These are phyloP conservation scores for Penicillium sp. DNA, from an alignment of 2,329 filamentous ascomycete genomes.

Conservation along the genomic window DNA sequence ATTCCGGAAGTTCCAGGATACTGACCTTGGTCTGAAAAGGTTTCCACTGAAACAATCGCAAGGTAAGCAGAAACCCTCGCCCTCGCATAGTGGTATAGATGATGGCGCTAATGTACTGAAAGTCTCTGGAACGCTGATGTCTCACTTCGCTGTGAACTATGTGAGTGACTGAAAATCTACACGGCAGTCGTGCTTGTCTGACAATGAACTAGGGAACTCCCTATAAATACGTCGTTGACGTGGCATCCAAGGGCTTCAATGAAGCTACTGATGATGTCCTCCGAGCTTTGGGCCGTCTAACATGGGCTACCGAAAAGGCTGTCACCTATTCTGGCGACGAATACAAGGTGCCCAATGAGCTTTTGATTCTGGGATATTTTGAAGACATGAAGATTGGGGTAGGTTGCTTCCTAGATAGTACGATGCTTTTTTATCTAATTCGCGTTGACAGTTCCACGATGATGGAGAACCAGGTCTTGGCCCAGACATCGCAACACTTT, in stretches of 20 bases:
- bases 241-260: constrained; percentile 41
- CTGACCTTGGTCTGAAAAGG: constrained; percentile 46
- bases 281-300: constrained; percentile 46
- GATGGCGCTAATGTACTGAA: neutral
- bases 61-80: constrained; percentile 28
- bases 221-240: constrained; percentile 55
- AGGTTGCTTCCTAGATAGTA: constrained; percentile 13
- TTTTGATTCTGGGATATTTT: constrained; percentile 53
- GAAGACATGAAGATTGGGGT: constrained; percentile 51
- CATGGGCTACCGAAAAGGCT: constrained; percentile 48
- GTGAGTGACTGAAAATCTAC: constrained; percentile 26
- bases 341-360: constrained; percentile 49
- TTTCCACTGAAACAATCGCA: constrained; percentile 30
- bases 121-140: constrained; percentile 39
- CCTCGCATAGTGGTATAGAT: neutral
- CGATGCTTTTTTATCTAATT: neutral
- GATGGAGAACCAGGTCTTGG: constrained; percentile 55
- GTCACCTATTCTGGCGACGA: constrained; percentile 25
- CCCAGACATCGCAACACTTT: constrained; percentile 52
- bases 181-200: neutral
- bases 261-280: constrained; percentile 42
- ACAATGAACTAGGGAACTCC: constrained; percentile 47
- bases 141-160: constrained; percentile 49
- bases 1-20: constrained; percentile 48
- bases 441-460: constrained; percentile 41